phyloP scores from a whole-genome alignment of 2,329 filamentous ascomycete genomes.

The Lachnellula suecica region DNA sequence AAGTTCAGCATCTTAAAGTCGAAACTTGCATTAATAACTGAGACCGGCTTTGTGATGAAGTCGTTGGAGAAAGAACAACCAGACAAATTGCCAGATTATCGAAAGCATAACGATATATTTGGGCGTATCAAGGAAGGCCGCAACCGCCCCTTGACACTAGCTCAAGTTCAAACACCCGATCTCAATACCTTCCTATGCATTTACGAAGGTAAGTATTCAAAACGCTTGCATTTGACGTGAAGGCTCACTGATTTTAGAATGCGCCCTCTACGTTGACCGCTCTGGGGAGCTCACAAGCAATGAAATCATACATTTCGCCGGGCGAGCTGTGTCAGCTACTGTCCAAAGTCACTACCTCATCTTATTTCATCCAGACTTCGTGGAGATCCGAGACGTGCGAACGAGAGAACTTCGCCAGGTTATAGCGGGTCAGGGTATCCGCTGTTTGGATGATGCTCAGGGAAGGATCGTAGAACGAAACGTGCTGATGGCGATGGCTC shows the following conservation, averaged over 20 bases:
- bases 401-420: neutral
- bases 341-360: neutral
- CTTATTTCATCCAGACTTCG: constrained; percentile 4
- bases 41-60: too few species aligned
- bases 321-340: neutral
- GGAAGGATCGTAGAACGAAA: neutral
- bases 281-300: neutral
- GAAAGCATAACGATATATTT: too few species aligned
- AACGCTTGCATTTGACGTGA: neutral
- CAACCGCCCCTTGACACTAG: neutral
- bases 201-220: neutral
- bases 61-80: too few species aligned
- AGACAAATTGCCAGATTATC: too few species aligned
- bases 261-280: neutral
- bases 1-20: too few species aligned
- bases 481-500: neutral
- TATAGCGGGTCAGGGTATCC: neutral
- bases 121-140: neutral
- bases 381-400: constrained; percentile 1
- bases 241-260: neutral
- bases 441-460: neutral
- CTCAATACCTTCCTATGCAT: neutral
- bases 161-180: neutral
- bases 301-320: neutral
- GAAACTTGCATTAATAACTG: too few species aligned